Evolutionary conservation across 805 yeast genomes (phyloP), one percentile per base, ranked within the genome.

Genomic region (Cyberlindnera samutprakarnensis): DNA sequence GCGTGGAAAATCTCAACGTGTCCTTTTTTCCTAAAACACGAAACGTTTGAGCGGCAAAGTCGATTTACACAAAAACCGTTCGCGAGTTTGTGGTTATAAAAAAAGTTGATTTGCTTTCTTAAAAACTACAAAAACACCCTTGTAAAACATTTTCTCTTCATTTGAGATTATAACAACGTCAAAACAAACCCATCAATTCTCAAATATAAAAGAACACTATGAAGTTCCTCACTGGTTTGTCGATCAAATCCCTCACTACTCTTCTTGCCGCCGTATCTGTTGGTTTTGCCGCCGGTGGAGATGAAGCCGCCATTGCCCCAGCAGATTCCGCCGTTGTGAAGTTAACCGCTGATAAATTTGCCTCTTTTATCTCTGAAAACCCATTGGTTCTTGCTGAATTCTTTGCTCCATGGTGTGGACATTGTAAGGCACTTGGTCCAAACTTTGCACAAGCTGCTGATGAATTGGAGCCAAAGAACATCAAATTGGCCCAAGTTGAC

Each of bases 401-500:
- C 61, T 85, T 79, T 57, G 95, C 95, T 13, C 94, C 96, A 56
- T 90, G 97, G 96, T 88, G 96, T 69, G 96, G 96, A 13, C 92
- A 88, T 64, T 88, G 96, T 70, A 86, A 88, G 67, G 72, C 71
- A 30, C 63, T 85, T 43, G 95, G 86, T 10, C 95, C 95, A 22
- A 79, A 85, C 57, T 83, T 70, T 46, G 65, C 75, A 32, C 59
- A 71, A 46, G 95, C 95, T 32, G 85, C 90, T 31, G 75, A 78
- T 45, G 46, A 51, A 14, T 66, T 83, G 53, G 67, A 66, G 29
- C 72, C 66, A 31, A 72, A 81, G 40, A 64, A 72, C 33, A 78
- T 83, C 56, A 72, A 75, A 49, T 64, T 85, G 51, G 94, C 86
- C 28, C 94, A 85, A 64, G 64, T 85, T 43, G 94, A 85, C 58